A percentile compares a stretch with the other conserved stretches of the same genome.
Evolutionary conservation across 306 rosid genomes (phyloP).

Genomic region (Gillenia trifoliata): DNA sequence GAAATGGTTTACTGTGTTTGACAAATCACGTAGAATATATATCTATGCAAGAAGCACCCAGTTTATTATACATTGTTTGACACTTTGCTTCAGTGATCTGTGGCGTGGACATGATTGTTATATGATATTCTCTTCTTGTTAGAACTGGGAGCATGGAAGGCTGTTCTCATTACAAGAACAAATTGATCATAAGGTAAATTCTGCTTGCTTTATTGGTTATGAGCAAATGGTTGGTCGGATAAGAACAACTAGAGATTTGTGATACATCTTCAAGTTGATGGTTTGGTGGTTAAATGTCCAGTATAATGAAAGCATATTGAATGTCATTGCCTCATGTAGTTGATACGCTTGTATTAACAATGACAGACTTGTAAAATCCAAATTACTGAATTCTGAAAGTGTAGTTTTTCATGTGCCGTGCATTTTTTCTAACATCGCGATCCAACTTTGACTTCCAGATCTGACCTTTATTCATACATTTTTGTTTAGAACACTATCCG

Average conservation of each 20-base stretch:
- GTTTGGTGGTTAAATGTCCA: conserved; percentile 8
- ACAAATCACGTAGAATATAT: background rate
- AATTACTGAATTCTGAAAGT: background rate
- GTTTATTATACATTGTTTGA: conserved; percentile 1
- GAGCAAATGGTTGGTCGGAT: background rate
- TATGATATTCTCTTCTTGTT: conserved; percentile 14
- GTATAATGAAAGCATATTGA: conserved; percentile 4
- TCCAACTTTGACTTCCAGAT: background rate
- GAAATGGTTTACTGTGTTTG: background rate
- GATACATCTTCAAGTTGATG: conserved; percentile 6
- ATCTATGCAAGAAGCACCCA: background rate
- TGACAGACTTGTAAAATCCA: background rate
- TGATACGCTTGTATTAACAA: conserved; percentile 7
- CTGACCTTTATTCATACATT: background rate
- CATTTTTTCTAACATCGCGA: background rate
- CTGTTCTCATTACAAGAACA: conserved; percentile 85
- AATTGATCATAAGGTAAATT: conserved; percentile 70
- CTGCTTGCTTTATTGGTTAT: conserved; percentile 12
- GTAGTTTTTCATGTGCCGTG: background rate
- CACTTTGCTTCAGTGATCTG: background rate
- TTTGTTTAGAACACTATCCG: no score
- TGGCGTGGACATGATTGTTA: background rate
- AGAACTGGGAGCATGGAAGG: conserved; percentile 81
- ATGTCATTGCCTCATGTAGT: conserved; percentile 1
- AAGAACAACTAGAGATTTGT: background rate